Evolutionary conservation across 805 yeast species (phyloP), one percentile per base, ranked within the genome.

Genomic region (Saturnispora hagleri): DNA sequence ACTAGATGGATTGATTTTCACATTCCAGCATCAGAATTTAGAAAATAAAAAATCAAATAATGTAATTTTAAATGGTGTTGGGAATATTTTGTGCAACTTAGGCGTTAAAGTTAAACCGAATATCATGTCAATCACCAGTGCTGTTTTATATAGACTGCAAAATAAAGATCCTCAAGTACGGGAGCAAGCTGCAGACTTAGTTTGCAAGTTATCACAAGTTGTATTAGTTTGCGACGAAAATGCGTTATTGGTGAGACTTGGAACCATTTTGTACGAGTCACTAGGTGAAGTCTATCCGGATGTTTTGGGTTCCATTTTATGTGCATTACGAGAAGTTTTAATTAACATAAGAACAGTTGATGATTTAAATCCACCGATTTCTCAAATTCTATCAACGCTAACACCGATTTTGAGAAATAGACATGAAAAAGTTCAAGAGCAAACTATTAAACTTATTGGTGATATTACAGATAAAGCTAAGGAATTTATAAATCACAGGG

Each of bases 201-300:
- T 90, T 24, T 69, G 82, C 1, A 72, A 76, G 22, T 69, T 89
- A 22, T 84, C 90, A 0, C 82, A 85, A 0, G 83, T 80, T 2
- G 72, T 91, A 46, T 77, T 78, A 57, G 62, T 70, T 12, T 86
- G 96, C 63, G 77, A 74, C 8, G 85, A 86, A 60, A 76, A 75
- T 35, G 81, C 75, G 12, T 67, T 86, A 50, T 62, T 91, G 55
- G 74, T 75, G 51, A 85, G 85, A 59, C 69, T 91, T 50, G 82
- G 89, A 5, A 76, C 86, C 22, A 82, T 90, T 15, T 70, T 93
- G 34, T 89, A 85, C 64, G 99, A 93, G 65, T 85, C 93, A 13
- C 73, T 93, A 9, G 99, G 99, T 18, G 99, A 93, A 63, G 91
- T 85, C 5, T 89, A 82, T 57, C 99, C 99, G 0, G 96, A 89